Percentiles rank a stretch among this genome's conserved stretches.
Evolutionary conservation across 2,329 filamentous ascomycete species (phyloP).

Genomic region (Scleromitrula shiraiana): DNA sequence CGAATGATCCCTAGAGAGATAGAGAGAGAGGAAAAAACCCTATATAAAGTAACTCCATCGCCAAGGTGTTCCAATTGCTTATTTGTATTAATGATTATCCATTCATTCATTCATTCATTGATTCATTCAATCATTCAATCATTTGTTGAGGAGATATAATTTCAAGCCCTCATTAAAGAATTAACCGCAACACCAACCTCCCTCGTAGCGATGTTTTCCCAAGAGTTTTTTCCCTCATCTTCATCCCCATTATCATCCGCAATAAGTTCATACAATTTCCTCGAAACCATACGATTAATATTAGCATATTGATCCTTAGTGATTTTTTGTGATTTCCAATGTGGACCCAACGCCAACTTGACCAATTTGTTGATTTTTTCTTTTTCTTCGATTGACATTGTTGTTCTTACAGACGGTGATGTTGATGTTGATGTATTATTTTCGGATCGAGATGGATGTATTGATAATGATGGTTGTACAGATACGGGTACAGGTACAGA

Average conservation of each 20-base stretch:
- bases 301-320: constrained; percentile 85
- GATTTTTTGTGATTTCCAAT: constrained; percentile 68
- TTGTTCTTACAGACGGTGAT: constrained; percentile 56
- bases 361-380: constrained; percentile 85
- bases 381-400: constrained; percentile 74
- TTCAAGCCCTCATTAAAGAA: constrained; percentile 38
- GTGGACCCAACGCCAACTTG: constrained; percentile 67
- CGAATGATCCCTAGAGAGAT: no score
- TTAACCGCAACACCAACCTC: constrained; percentile 73
- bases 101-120: no score
- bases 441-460: constrained; percentile 21
- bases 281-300: constrained; percentile 85
- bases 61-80: no score
- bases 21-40: no score
- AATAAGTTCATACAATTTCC: constrained; percentile 70
- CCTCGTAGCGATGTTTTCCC: constrained; percentile 67
- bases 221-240: constrained; percentile 57
- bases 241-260: constrained; percentile 36
- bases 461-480: constrained; percentile 17
- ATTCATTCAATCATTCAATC: no score
- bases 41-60: no score
- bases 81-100: no score
- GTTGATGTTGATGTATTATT: constrained; percentile 62
- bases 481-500: no score
- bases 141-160: not conserved